A percentile compares a stretch with the other conserved stretches of the same genome.
Conservation (phyloP, 2,329 filamentous ascomycete genomes). For the Xylaria sp. region DNA sequence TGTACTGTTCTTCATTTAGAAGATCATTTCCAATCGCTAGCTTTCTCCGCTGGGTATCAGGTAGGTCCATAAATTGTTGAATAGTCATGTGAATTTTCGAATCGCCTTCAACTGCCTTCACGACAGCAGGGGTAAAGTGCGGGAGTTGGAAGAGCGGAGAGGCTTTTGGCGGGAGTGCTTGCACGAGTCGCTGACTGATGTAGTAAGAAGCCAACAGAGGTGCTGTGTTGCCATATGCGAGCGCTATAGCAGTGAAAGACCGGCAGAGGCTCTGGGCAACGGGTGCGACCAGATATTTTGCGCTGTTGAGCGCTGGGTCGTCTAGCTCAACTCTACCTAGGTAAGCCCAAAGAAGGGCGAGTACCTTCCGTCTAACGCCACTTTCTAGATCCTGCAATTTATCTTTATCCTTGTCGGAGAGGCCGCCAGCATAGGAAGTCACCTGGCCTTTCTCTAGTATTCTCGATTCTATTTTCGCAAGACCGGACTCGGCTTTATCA, state of each 20-base stretch:
- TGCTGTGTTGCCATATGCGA: constrained; percentile 85
- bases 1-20: constrained; percentile 80
- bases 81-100: constrained; percentile 80
- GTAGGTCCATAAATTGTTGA: constrained; percentile 87
- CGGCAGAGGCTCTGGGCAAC: constrained; percentile 87
- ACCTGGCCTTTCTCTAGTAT: constrained; percentile 71
- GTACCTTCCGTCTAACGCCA: constrained; percentile 81
- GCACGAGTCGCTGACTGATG: constrained; percentile 86
- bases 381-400: constrained; percentile 84
- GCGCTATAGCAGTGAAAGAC: constrained; percentile 84
- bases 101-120: constrained; percentile 76
- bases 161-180: constrained; percentile 83
- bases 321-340: constrained; percentile 87
- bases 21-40: constrained; percentile 76
- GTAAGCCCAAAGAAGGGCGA: constrained; percentile 95
- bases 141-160: constrained; percentile 94
- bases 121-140: constrained; percentile 77
- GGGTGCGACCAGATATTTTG: constrained; percentile 90
- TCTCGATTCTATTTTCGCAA: constrained; percentile 85
- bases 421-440: constrained; percentile 63
- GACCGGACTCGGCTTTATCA: constrained; percentile 79
- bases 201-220: constrained; percentile 86
- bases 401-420: constrained; percentile 78
- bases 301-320: constrained; percentile 78
- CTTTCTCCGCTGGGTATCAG: constrained; percentile 77